Percentiles rank a stretch among this genome's conserved stretches.
These are phyloP conservation scores for Penicillium robsamsonii DNA, from an alignment of 495 filamentous ascomycete species.

Conservation along the genomic window DNA sequence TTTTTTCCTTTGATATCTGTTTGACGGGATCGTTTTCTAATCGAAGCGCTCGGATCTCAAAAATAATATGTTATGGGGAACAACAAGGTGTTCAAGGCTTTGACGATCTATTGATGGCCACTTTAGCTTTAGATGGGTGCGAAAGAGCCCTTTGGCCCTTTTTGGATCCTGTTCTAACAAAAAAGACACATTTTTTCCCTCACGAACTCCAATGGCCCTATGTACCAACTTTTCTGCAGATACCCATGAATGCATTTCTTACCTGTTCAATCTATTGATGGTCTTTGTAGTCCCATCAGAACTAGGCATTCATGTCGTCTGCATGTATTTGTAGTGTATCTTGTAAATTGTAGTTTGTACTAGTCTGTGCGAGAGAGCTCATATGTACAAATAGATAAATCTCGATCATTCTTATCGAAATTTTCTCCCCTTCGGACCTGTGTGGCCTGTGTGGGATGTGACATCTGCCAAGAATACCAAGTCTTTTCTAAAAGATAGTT, in stretches of 20 bases:
- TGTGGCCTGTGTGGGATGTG: too few relatives aligned
- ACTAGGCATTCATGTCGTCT: conserved; percentile 32
- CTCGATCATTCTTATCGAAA: too few relatives aligned
- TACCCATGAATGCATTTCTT: conserved; percentile 53
- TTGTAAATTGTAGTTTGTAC: neutral
- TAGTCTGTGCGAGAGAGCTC: neutral
- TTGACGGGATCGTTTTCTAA: conserved; percentile 26
- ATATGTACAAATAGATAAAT: neutral
- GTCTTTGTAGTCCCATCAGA: conserved; percentile 21
- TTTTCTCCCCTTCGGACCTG: neutral
- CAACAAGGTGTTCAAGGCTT: conserved; percentile 29
- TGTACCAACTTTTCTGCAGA: conserved; percentile 46
- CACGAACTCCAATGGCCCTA: conserved; percentile 30
- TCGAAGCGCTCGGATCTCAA: conserved; percentile 20
- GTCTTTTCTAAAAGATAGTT: neutral
- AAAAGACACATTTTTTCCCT: conserved; percentile 29
- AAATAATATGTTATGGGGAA: conserved; percentile 29
- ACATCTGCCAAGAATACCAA: neutral
- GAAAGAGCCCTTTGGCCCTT: conserved; percentile 28
- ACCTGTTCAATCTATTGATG: conserved; percentile 28
- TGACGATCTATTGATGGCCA: conserved; percentile 34
- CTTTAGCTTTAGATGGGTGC: conserved; percentile 43
- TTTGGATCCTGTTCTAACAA: conserved; percentile 28
- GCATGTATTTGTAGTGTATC: conserved; percentile 5
- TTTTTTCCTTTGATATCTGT: conserved; percentile 23